Base-by-base conservation (phyloP, 345 rosid species). In the Passiflora organensis region DNA sequence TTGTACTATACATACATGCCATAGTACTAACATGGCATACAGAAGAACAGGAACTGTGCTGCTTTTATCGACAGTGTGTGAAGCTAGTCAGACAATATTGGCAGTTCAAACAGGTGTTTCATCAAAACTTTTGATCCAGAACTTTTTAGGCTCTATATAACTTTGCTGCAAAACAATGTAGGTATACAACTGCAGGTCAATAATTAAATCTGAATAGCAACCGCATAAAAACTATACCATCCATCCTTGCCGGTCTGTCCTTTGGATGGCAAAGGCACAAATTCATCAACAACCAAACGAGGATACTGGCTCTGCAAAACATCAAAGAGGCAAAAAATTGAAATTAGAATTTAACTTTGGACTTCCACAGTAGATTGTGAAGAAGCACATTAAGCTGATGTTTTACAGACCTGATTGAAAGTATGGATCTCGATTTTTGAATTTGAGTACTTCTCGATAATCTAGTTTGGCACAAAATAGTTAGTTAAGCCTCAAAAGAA, bases 261-360 rank as follows among this genome's bases (percentile, higher is more conserved):
- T 76, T 86, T 88, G 82, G 89, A 78, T 32, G 98, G 95, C 75
- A 88, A 60, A 47, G 98, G 95, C 18, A 50, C 36, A 74, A 82
- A 80, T 61, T 91, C 98, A 51, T 88, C 98, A 48, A 66, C 76
- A 52, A 86, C 93, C 59, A 91, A 16, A 57, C 96, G 98, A 68
- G 98, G 98, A 66, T 86, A 91, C 70, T 91, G 93, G 80, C 99
- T 93, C 99, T 93, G 84, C 25, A n/a, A 51, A 28, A 68, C 43
- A 55, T 48, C 38, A 50, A 34, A 59, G n/a, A 28, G 8, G 34
- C 34, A 28, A 28, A 28, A n/a, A n/a, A n/a, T n/a, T n/a, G 8
- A 28, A 28, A 28, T 28, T 28, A 28, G 34, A 28, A 28, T 8
- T 8, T 28, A 2, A 2, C 8, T 28, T 28, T 28, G 8, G 8